phyloP scores from a whole-genome alignment of 257 asterid genomes.

The Phtheirospermum japonicum region DNA sequence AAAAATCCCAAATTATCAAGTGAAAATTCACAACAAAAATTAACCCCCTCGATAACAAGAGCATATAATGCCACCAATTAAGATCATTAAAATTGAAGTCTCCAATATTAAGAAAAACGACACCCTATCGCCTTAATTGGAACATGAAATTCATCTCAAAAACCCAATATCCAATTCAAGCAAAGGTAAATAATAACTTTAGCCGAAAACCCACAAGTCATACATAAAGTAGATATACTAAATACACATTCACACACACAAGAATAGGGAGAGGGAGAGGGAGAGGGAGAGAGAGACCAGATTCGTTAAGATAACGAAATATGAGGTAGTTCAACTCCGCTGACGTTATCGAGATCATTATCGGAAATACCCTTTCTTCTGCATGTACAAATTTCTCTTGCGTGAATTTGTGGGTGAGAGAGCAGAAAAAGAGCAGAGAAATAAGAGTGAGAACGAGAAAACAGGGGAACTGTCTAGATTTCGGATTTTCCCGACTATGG shows the following conservation, averaged over 20 bases:
- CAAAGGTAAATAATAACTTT: background rate
- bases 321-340: conserved; percentile 77
- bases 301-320: conserved; percentile 90
- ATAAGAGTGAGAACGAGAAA: background rate
- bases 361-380: conserved; percentile 31
- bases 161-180: conserved; percentile 21
- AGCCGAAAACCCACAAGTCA: conserved; percentile 11
- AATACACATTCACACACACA: background rate
- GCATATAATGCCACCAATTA: background rate
- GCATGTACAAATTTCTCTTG: conserved; percentile 30
- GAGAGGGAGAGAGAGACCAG: conserved; percentile 60
- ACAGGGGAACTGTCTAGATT: background rate
- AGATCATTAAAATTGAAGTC: background rate
- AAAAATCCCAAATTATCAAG: conserved; percentile 17
- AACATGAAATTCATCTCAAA: conserved; percentile 3
- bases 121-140: conserved; percentile 18
- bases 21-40: background rate
- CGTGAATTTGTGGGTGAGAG: conserved; percentile 19
- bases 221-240: background rate
- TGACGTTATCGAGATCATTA: conserved; percentile 70
- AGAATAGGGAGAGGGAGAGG: background rate
- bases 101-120: conserved; percentile 7
- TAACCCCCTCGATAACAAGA: conserved; percentile 4
- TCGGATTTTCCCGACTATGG: too few species aligned
- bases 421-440: background rate